Evolutionary conservation across 257 asterid genomes (phyloP), one percentile per base, ranked within the genome.

Genomic region (Solanum dulcamara): DNA sequence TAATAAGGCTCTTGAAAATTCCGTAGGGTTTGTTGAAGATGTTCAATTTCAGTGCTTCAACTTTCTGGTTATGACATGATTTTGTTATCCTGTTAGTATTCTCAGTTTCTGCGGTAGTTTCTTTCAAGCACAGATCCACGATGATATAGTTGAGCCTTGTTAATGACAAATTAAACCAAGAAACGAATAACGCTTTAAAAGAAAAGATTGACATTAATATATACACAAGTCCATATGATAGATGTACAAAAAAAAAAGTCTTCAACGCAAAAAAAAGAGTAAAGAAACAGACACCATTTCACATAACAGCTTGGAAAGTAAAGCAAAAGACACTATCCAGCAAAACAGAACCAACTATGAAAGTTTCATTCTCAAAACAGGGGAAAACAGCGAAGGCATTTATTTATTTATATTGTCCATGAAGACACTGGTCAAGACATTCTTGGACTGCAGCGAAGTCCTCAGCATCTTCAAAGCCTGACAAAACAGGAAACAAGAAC

Each of bases 381-480:
- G 66, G 46, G 46, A 68, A n/a, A n/a, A 68, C 22, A 33, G 2
- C 24, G 38, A 67, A 67, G 77, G 46, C 77, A 32, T 32, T 67
- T 15, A 67, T 13, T 79, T 42, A 11, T 17, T 42, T 28, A 10
- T 53, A 0, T 2, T 48, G 38, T 38, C 70, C 26, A 83, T 67
- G 62, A 83, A 75, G 7, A 83, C 84, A 37, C 40, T 60, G 11
- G 85, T 81, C 20, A 81, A 60, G 24, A 81, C 88, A 37, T 42
- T 70, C 40, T 71, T 46, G 6, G 80, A 86, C 8, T 40, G 67
- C 84, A 86, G 37, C 0, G 86, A 82, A 38, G 86, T 66, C 84
- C 57, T 86, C 83, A 86, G 4, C 75, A 86, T 46, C 33, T 86
- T 46, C 81, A 72, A 22, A 72, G 46, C 81, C n/a, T n/a, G n/a